These are phyloP conservation scores for Pseudogymnoascus sp. DNA, from an alignment of 2,329 filamentous ascomycete genomes.

Conservation along the genomic window DNA sequence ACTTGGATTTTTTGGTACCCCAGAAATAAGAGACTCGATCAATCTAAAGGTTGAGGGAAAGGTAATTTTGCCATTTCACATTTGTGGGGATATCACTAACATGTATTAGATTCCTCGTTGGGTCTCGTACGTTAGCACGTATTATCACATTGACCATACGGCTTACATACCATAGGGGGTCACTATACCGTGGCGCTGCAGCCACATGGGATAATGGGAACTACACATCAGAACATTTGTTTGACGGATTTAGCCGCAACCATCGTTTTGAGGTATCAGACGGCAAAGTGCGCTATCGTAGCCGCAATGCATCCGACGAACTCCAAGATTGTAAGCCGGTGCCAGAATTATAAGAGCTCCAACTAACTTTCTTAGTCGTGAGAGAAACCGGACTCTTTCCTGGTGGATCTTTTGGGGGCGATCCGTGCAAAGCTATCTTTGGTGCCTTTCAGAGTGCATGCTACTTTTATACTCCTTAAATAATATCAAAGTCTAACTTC, in stretches of 20 bases:
- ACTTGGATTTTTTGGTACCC: background rate
- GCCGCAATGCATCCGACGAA: constrained; percentile 52
- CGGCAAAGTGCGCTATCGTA: constrained; percentile 29
- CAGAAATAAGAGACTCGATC: background rate
- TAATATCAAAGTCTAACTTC: background rate
- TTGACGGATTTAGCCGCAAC: constrained; percentile 63
- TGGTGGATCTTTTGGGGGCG: constrained; percentile 60
- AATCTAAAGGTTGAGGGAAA: background rate
- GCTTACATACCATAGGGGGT: background rate
- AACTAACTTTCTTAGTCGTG: constrained; percentile 46
- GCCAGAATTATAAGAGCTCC: constrained; percentile 29
- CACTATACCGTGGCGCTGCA: background rate
- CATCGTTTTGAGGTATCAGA: constrained; percentile 62
- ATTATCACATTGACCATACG: background rate
- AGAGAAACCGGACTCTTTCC: constrained; percentile 47
- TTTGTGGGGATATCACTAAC: background rate
- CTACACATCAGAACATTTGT: constrained; percentile 53
- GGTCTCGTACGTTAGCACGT: background rate
- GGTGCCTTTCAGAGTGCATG: constrained; percentile 60
- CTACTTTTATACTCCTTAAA: background rate
- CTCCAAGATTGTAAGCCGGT: constrained; percentile 61
- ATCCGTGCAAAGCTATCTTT: constrained; percentile 67
- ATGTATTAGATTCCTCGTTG: background rate
- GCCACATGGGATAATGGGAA: constrained; percentile 1
- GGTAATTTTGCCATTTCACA: background rate